phyloP scores from a whole-genome alignment of 2,329 filamentous ascomycete genomes.

The Fusarium longipes region DNA sequence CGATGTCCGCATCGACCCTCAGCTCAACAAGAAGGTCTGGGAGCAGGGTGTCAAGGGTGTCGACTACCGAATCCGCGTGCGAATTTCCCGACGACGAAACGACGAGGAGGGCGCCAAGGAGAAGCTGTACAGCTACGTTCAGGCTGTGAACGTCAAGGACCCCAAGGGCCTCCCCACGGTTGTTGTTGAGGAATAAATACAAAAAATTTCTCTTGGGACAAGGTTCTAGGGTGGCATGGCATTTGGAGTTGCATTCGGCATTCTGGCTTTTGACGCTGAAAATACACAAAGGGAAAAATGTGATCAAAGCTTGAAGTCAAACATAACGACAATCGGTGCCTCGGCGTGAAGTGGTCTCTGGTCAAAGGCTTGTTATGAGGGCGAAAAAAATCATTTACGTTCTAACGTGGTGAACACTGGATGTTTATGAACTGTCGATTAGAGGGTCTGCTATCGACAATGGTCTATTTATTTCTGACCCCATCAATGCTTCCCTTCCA shows the following conservation, averaged over 20 bases:
- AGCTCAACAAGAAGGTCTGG: constrained; percentile 99
- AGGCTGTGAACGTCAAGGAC: constrained; percentile 99
- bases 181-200: constrained; percentile 78
- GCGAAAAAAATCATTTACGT: constrained; percentile 42
- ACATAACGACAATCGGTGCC: constrained; percentile 44
- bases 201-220: constrained; percentile 55
- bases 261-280: constrained; percentile 58
- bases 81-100: constrained; percentile 99
- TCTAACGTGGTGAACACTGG: constrained; percentile 39
- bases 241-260: constrained; percentile 61
- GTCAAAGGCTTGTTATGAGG: constrained; percentile 37
- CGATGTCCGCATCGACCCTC: constrained; percentile 97
- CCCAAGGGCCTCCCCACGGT: constrained; percentile 96
- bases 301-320: constrained; percentile 50
- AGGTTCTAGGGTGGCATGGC: constrained; percentile 58
- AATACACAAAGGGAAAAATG: constrained; percentile 53
- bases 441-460: constrained; percentile 45
- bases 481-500: constrained; percentile 34
- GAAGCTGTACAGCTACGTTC: constrained; percentile 99
- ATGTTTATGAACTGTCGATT: constrained; percentile 43
- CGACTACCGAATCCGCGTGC: constrained; percentile 94
- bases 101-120: constrained; percentile 99
- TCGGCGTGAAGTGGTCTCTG: constrained; percentile 45
- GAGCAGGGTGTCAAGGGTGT: constrained; percentile 99
- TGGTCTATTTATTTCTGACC: constrained; percentile 43